Conservation (phyloP, 1,284 basidiomycete genomes). For the Rhodotorula sp. region DNA sequence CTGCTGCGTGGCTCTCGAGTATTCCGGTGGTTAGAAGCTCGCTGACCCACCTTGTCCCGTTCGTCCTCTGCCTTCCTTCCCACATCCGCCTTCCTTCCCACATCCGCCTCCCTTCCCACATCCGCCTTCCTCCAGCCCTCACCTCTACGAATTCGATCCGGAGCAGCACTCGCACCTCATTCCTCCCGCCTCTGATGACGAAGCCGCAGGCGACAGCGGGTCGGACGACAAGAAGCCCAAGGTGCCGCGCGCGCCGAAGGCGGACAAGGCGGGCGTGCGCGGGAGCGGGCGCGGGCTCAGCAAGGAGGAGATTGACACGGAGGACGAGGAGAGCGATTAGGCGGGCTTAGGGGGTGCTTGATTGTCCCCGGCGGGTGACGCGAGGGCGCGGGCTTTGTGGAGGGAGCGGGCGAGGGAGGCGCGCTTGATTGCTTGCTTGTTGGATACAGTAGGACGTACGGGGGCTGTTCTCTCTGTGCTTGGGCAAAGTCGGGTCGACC, state of each 20-base stretch:
- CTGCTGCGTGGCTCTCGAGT: too few relatives aligned
- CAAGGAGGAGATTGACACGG: neutral
- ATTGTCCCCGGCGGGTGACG: too few relatives aligned
- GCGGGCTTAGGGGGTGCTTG: too few relatives aligned
- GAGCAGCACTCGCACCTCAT: conserved; percentile 22
- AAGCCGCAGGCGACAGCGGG: neutral
- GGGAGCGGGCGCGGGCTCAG: neutral
- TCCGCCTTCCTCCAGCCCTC: neutral
- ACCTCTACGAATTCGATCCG: conserved; percentile 22
- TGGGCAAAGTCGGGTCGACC: too few relatives aligned
- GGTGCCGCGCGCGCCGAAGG: neutral
- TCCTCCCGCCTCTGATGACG: conserved; percentile 10
- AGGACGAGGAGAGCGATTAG: conserved; percentile 3
- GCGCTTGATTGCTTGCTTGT: neutral
- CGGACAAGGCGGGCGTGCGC: neutral
- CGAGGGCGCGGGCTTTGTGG: neutral
- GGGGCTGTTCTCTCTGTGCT: neutral
- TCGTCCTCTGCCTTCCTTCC: too few relatives aligned
- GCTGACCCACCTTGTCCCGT: neutral
- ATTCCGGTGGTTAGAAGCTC: too few relatives aligned
- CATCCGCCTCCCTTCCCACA: too few relatives aligned
- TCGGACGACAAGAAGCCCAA: neutral
- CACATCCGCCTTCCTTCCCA: too few relatives aligned
- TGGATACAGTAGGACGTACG: neutral
- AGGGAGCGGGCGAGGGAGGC: neutral